Evolutionary conservation across 2,329 filamentous ascomycete species (phyloP).

Genomic region (Fusarium concolor): DNA sequence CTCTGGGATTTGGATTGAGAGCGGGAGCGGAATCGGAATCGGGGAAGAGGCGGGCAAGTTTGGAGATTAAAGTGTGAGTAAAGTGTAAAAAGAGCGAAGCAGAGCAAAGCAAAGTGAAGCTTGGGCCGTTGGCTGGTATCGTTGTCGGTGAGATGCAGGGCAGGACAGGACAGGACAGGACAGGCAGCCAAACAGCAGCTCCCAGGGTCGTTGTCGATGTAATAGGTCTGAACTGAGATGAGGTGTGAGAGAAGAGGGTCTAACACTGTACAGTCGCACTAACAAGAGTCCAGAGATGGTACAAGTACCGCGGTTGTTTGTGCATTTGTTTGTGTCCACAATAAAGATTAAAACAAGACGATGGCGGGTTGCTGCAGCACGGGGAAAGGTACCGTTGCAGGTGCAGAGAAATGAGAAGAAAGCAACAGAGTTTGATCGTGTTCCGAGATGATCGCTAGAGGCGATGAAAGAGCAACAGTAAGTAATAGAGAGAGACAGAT

Average conservation of each 20-base stretch:
- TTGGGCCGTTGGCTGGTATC: conserved; percentile 20
- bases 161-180: too few species aligned
- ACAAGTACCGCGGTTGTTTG: conserved; percentile 9
- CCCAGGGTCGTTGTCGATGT: conserved; percentile 35
- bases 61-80: conserved; percentile 25
- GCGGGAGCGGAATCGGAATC: conserved; percentile 3
- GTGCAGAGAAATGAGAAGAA: conserved; percentile 2
- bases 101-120: conserved; percentile 3
- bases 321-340: conserved; percentile 18
- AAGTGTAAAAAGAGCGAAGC: conserved; percentile 33
- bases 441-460: not conserved
- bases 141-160: conserved; percentile 39
- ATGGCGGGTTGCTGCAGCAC: conserved; percentile 22
- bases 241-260: conserved; percentile 35
- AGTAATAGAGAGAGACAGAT: not conserved
- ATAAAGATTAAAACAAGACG: conserved; percentile 3
- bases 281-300: conserved; percentile 7
- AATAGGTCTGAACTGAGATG: conserved; percentile 25
- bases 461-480: conserved; percentile 5
- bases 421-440: conserved; percentile 4
- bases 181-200: conserved; percentile 35
- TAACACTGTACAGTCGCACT: conserved; percentile 29
- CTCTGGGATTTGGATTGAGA: not conserved
- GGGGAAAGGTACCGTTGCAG: conserved; percentile 10
- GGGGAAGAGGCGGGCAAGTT: conserved; percentile 21